Evolutionary conservation across 1,284 basidiomycete species (phyloP).

Genomic region (Macrocystidia cucumis): DNA sequence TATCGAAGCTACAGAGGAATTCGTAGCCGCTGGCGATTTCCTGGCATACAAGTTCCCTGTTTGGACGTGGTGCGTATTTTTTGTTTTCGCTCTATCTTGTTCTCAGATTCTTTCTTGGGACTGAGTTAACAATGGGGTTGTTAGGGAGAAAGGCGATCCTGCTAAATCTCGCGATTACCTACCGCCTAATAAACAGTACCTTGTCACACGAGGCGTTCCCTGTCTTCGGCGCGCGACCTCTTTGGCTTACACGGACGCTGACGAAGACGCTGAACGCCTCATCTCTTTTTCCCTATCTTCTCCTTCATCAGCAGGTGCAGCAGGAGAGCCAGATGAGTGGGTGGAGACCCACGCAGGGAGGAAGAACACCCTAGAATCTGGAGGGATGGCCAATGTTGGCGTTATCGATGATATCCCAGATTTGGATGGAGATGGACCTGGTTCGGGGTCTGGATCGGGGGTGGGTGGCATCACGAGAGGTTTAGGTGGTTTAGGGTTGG

Average conservation of each 20-base stretch:
- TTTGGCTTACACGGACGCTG: slow-evolving; percentile 89
- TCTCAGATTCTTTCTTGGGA: too few relatives aligned
- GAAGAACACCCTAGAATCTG: slow-evolving; percentile 40
- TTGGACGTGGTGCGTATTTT: slow-evolving; percentile 75
- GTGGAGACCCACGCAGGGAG: slow-evolving; percentile 82
- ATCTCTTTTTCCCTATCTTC: slow-evolving; percentile 71
- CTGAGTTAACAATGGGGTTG: slow-evolving; percentile 1
- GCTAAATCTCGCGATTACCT: slow-evolving; percentile 87
- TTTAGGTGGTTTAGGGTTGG: slow-evolving; percentile 24
- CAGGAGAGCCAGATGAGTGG: slow-evolving; percentile 80
- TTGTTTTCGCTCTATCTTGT: slow-evolving; percentile 4
- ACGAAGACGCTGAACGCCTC: slow-evolving; percentile 90
- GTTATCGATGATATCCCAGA: slow-evolving; percentile 83
- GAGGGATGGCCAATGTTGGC: slow-evolving; percentile 45
- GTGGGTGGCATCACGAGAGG: slow-evolving; percentile 37
- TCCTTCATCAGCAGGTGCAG: slow-evolving; percentile 42
- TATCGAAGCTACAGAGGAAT: slow-evolving; percentile 66
- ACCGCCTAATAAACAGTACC: slow-evolving; percentile 92
- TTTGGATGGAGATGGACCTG: slow-evolving; percentile 40
- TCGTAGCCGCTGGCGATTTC: slow-evolving; percentile 93
- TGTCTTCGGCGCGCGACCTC: slow-evolving; percentile 88
- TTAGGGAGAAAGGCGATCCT: slow-evolving; percentile 85
- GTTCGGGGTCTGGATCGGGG: slow-evolving; percentile 30
- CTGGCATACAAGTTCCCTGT: slow-evolving; percentile 94
- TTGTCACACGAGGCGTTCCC: slow-evolving; percentile 89